Evolutionary conservation across 805 yeast species (phyloP), one percentile per base, ranked within the genome.

Genomic region (Candida awuae): DNA sequence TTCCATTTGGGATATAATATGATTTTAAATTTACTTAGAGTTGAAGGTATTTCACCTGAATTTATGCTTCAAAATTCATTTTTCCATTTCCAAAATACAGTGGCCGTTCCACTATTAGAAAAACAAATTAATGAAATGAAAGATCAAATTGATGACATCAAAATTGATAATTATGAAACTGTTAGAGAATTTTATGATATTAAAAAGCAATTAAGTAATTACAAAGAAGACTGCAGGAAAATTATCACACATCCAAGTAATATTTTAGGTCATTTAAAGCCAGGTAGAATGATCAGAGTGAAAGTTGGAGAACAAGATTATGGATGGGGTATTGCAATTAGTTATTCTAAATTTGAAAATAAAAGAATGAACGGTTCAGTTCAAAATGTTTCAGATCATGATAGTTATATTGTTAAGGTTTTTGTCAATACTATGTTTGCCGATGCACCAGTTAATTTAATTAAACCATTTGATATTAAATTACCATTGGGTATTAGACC

Each of bases 31-130:
- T 70, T 92, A 59, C 77, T 92, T 82, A 77, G 98, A 56, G 98
- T 92, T 13, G 98, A 92, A 63, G 98, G 98, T 43, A 85, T 92
- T 39, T 87, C 97, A 1, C 97, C 99, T 0, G 98, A 92, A 59
- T 92, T 83, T 48, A 88, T 92, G 97, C 70, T 92, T 48, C 95
- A 87, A 58, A 75, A 82, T 51, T 90, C 98, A 2, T 92, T 92
- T 55, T 92, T 67, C 65, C 99, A 92, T 61, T 94, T 88, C 59
- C 99, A 92, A 59, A 90, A 84, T 56, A 85, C 90, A 8, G 75
- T 90, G 13, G 76, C 94, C 18, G 94, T 94, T 12, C 99, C 99
- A 1, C 66, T 71, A 14, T 67, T 92, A 67, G 95, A 87, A 52
- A 68, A 67, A 41, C 71, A 83, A 47, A 63, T 84, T 17, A 62